Conservation (phyloP, 768 basidiomycete genomes). For the Mycena crocata region DNA sequence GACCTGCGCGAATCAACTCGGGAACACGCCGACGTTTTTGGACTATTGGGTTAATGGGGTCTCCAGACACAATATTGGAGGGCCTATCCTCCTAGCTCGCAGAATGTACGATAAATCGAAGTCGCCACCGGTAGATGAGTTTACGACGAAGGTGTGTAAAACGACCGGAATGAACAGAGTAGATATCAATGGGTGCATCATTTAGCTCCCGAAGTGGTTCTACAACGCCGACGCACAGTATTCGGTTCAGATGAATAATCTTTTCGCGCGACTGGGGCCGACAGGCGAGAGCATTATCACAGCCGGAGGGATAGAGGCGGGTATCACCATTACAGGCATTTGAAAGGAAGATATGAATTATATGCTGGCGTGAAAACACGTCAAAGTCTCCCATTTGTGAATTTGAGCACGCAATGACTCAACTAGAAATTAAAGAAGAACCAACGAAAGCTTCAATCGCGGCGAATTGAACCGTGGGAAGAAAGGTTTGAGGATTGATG, state of each 20-base stretch:
- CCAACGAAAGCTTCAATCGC: too few species aligned
- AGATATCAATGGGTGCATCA: not conserved
- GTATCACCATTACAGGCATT: conserved; percentile 24
- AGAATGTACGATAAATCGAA: conserved; percentile 22
- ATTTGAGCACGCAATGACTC: too few species aligned
- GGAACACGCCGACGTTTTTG: conserved; percentile 29
- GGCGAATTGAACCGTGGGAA: too few species aligned
- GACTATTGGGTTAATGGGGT: conserved; percentile 23
- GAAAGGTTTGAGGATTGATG: too few species aligned
- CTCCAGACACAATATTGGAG: not conserved
- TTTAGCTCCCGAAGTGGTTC: conserved; percentile 28
- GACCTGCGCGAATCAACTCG: conserved; percentile 29
- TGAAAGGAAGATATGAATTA: too few species aligned
- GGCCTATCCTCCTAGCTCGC: conserved; percentile 26
- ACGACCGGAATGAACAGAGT: too few species aligned
- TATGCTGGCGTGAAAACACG: too few species aligned
- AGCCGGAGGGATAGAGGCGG: conserved; percentile 6
- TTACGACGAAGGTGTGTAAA: conserved; percentile 16
- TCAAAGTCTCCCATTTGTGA: too few species aligned
- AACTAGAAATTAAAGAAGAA: too few species aligned
- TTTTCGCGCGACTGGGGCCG: conserved; percentile 24
- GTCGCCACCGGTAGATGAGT: conserved; percentile 18
- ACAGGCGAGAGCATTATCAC: conserved; percentile 21
- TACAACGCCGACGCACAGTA: conserved; percentile 21
- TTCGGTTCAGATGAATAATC: conserved; percentile 10